Evolutionary conservation across 2,329 filamentous ascomycete genomes (phyloP), one percentile per base, ranked within the genome.

Genomic region (Aspergillus aculeatinus): DNA sequence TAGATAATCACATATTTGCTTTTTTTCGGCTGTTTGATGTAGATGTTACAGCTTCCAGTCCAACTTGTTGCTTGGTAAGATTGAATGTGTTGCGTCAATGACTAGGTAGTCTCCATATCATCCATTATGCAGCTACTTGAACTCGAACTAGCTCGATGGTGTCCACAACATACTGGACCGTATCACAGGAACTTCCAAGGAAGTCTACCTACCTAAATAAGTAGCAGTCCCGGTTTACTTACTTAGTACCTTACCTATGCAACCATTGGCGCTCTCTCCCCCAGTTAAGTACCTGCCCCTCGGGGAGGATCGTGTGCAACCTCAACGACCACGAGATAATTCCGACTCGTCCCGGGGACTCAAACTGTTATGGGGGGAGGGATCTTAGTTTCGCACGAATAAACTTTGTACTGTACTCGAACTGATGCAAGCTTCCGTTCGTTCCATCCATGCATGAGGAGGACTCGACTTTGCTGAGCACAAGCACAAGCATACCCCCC

Each of bases 1-100:
- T 59, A 60, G 47, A 65, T 61, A 61, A 63, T 60, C 58, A 57
- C 57, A 56, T 52, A 55, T 55, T 52, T 51, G 50, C 59, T 55
- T 52, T 51, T 52, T 52, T 59, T 21, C 57, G 35, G 6, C 10
- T 44, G 3, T 14, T 19, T n/a, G 16, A 9, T 42, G 39, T 35
- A 11, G 11, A 35, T 11, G 33, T 27, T 27, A 35, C 10, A 14
- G 14, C 33, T 4, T 35, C 11, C 33, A 35, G 33, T 27, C 33
- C 33, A n/a, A n/a, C 12, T 42, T 42, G 12, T 27, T 27, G 16
- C 39, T n/a, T n/a, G 16, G 6, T 6, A 5, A 3, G 39, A 42
- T 7, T 7, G 39, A 16, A 7, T 6, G 39, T 19, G 14, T n/a
- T 44, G 39, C 39, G 16, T 44, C 39, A 44, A 44, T 19, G 39